These are phyloP conservation scores for Adansonia gregorii DNA, from an alignment of 441 rosid genomes.

Conservation along the genomic window DNA sequence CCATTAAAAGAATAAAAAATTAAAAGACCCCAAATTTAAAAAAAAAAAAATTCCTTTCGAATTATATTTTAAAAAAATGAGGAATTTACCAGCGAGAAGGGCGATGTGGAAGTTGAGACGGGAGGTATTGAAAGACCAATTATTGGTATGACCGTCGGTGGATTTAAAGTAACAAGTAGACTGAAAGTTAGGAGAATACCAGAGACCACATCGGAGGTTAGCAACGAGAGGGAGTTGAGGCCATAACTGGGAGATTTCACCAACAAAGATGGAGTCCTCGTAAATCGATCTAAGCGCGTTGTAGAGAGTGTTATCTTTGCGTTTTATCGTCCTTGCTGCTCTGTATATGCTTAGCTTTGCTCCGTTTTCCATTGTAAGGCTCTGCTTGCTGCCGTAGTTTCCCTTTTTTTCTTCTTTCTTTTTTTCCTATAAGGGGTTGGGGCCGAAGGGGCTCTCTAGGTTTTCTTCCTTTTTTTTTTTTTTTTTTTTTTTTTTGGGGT, in stretches of 20 bases:
- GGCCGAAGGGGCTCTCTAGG: too few relatives aligned
- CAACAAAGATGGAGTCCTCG: slow-evolving; percentile 83
- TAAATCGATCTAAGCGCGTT: slow-evolving; percentile 81
- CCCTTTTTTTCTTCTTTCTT: neutral
- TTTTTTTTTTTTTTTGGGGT: neutral
- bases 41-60: neutral
- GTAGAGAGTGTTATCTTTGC: slow-evolving; percentile 71
- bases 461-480: neutral
- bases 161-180: slow-evolving; percentile 92
- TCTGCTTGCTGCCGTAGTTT: neutral
- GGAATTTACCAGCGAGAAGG: slow-evolving; percentile 60
- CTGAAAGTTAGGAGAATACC: slow-evolving; percentile 74
- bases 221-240: slow-evolving; percentile 81
- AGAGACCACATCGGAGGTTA: slow-evolving; percentile 94
- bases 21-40: neutral
- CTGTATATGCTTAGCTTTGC: slow-evolving; percentile 72
- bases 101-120: slow-evolving; percentile 92
- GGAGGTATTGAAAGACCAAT: slow-evolving; percentile 80
- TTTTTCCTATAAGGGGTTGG: too few relatives aligned
- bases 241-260: slow-evolving; percentile 84
- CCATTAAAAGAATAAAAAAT: slow-evolving; percentile 23
- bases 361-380: slow-evolving; percentile 33
- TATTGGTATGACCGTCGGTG: slow-evolving; percentile 92
- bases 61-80: neutral
- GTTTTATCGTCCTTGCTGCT: slow-evolving; percentile 78